phyloP scores from a whole-genome alignment of 176 grass and related monocot genomes.

The Puccinellia tenuiflora region DNA sequence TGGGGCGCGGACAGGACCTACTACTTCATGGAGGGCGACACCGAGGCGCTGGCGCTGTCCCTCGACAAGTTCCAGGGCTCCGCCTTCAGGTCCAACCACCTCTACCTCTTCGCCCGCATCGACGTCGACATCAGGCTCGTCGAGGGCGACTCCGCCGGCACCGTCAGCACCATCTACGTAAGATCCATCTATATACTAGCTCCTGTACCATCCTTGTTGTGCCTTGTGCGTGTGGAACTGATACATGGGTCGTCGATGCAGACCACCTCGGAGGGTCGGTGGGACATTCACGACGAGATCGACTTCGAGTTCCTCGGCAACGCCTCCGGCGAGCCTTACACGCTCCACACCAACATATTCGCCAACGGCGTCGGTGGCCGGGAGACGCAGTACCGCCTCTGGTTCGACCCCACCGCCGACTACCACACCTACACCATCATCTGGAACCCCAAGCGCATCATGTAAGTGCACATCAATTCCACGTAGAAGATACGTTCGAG shows the following conservation, averaged over 20 bases:
- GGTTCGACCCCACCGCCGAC: slow-evolving; percentile 56
- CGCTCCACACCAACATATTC: slow-evolving; percentile 76
- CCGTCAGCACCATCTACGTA: slow-evolving; percentile 63
- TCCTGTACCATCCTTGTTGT: too few relatives aligned
- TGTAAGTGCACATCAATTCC: slow-evolving; percentile 19
- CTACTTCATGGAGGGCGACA: slow-evolving; percentile 34
- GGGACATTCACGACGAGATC: slow-evolving; percentile 59
- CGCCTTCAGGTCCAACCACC: slow-evolving; percentile 40
- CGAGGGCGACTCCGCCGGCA: slow-evolving; percentile 67
- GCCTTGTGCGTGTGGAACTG: background rate
- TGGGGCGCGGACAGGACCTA: slow-evolving; percentile 27
- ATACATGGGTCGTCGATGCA: slow-evolving; percentile 12
- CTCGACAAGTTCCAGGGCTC: slow-evolving; percentile 32
- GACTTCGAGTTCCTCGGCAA: slow-evolving; percentile 87
- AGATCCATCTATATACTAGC: background rate
- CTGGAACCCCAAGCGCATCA: slow-evolving; percentile 66
- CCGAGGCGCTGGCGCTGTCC: slow-evolving; percentile 25
- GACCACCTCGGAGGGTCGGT: slow-evolving; percentile 40
- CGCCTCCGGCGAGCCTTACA: slow-evolving; percentile 45
- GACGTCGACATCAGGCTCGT: slow-evolving; percentile 66
- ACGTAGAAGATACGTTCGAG: too few relatives aligned
- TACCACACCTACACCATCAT: slow-evolving; percentile 80
- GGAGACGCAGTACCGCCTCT: slow-evolving; percentile 65
- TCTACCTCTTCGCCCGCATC: slow-evolving; percentile 43
- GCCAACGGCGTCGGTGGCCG: slow-evolving; percentile 45